These are phyloP conservation scores for Zelonia costaricensis DNA, from an alignment of 208 protist species.

Conservation along the genomic window DNA sequence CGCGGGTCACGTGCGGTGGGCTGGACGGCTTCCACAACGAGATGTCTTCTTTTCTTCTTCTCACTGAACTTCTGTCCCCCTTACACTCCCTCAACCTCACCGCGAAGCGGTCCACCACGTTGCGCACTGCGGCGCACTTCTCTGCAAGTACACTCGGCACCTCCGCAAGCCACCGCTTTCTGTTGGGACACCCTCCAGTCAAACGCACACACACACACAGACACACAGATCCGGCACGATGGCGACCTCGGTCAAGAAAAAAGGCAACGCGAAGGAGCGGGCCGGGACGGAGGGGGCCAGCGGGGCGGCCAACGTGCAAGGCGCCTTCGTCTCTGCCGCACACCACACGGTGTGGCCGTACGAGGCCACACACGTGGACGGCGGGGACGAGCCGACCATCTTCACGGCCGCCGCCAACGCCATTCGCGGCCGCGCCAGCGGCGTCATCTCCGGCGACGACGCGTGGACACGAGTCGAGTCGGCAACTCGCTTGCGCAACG, in stretches of 20 bases:
- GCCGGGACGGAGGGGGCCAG: background rate
- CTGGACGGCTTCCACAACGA: too few species aligned
- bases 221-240: background rate
- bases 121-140: too few species aligned
- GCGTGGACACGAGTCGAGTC: slow-evolving; percentile 6
- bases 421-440: slow-evolving; percentile 15
- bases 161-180: too few species aligned
- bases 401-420: slow-evolving; percentile 30
- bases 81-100: too few species aligned
- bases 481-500: background rate
- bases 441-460: slow-evolving; percentile 3
- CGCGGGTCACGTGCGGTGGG: too few species aligned
- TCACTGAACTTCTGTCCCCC: too few species aligned
- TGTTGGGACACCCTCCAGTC: too few species aligned
- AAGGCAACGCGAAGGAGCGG: slow-evolving; percentile 15
- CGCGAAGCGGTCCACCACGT: too few species aligned
- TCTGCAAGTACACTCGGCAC: too few species aligned
- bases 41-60: too few species aligned
- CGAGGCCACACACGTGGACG: background rate
- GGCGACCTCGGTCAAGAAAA: slow-evolving; percentile 18
- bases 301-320: slow-evolving; percentile 16
- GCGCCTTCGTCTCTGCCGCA: slow-evolving; percentile 19
- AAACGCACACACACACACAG: too few species aligned
- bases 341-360: slow-evolving; percentile 25
- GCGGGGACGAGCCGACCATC: background rate